Evolutionary conservation across 768 basidiomycete species (phyloP).

Genomic region (Arthromyces matolae): DNA sequence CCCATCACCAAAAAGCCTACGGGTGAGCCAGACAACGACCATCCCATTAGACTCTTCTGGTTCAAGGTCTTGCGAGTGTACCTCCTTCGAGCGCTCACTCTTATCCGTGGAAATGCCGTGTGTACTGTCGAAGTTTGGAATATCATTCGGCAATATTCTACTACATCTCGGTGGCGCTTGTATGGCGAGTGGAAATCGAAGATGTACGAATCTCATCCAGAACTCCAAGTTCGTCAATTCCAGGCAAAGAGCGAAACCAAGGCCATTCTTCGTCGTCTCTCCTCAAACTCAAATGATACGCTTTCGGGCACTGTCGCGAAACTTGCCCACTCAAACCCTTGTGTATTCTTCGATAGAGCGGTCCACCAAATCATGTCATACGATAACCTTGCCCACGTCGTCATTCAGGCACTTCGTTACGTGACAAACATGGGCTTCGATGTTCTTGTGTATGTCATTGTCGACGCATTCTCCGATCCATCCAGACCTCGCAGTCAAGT

Average conservation of each 20-base stretch:
- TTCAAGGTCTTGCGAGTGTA: slow-evolving; percentile 73
- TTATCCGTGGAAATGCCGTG: slow-evolving; percentile 82
- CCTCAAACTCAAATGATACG: slow-evolving; percentile 77
- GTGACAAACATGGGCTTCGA: slow-evolving; percentile 94
- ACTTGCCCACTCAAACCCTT: slow-evolving; percentile 91
- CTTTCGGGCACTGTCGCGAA: slow-evolving; percentile 89
- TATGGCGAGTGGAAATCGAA: slow-evolving; percentile 93
- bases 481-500: slow-evolving; percentile 79
- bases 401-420: slow-evolving; percentile 86
- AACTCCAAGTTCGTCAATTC: slow-evolving; percentile 73
- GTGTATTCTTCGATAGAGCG: slow-evolving; percentile 83
- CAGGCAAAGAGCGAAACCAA: slow-evolving; percentile 89
- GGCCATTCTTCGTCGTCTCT: slow-evolving; percentile 82
- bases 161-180: slow-evolving; percentile 78
- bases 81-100: slow-evolving; percentile 82
- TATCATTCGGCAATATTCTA: slow-evolving; percentile 76
- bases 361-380: slow-evolving; percentile 96
- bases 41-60: slow-evolving; percentile 80
- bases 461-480: slow-evolving; percentile 85
- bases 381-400: slow-evolving; percentile 86
- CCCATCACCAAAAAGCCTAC: slow-evolving; percentile 56
- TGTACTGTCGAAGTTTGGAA: slow-evolving; percentile 93
- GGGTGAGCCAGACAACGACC: slow-evolving; percentile 49
- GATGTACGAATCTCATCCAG: slow-evolving; percentile 71
- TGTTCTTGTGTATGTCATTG: slow-evolving; percentile 80